Conservation (phyloP, 768 basidiomycete species). For the Leccinum fibrillosum region DNA sequence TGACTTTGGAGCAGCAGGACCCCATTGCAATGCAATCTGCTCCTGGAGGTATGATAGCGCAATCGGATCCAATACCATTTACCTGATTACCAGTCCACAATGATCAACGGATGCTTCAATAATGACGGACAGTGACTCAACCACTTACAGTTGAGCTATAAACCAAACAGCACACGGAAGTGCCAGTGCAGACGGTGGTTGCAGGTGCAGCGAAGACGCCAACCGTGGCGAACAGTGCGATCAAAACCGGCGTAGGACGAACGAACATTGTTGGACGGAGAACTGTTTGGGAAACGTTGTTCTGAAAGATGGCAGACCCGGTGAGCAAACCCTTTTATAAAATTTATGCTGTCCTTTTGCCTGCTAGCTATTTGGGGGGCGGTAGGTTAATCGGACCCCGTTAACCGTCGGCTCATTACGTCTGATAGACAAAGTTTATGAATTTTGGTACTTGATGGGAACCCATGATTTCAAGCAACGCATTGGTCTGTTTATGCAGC, state of each 20-base stretch:
- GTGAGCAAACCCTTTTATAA: background rate
- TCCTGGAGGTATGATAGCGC: background rate
- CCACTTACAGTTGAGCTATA: background rate
- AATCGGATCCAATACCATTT: background rate
- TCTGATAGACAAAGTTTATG: too few species aligned
- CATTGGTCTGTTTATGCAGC: too few species aligned
- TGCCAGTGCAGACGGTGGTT: background rate
- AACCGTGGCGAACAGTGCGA: background rate
- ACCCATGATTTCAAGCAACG: too few species aligned
- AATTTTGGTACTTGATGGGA: too few species aligned
- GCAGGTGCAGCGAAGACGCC: background rate
- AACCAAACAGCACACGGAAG: background rate
- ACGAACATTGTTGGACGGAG: constrained; percentile 1
- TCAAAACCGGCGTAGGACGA: background rate
- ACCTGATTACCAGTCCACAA: background rate
- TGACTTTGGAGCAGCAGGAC: background rate
- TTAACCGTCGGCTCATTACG: too few species aligned
- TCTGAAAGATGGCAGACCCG: too few species aligned
- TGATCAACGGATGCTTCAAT: background rate
- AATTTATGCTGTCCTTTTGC: too few species aligned
- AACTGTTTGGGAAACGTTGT: too few species aligned
- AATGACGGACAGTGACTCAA: background rate
- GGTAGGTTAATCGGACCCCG: too few species aligned
- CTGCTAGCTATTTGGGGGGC: too few species aligned
- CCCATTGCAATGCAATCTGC: background rate